Base-by-base conservation (phyloP, 805 yeast genomes). In the Myxozyma lipomycoides region DNA sequence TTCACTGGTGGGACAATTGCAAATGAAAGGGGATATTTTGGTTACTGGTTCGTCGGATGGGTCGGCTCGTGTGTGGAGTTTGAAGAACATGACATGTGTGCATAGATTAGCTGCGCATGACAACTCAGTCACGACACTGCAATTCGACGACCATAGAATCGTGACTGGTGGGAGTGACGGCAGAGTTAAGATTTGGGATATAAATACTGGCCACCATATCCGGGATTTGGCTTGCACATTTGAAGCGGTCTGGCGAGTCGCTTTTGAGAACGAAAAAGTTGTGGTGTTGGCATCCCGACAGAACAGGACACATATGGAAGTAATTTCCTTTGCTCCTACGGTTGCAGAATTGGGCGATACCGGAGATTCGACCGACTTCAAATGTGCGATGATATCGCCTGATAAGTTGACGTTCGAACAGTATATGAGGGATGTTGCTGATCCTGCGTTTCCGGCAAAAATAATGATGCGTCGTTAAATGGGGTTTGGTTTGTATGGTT, bases 1-100 rank as follows among this genome's bases (percentile, higher is more conserved):
- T 35, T 96, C 95, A 64, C 93, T 89, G 65, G 95, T 93, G 3
- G 97, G 98, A 0, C 76, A 91, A 40, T 71, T 91, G 28, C 86
- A 85, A 46, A 73, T 90, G 26, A 78, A 86, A 0, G 83, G 84
- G 40, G 77, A 81, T 44, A 83, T 78, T 10, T 71, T 90, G 38
- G 81, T 88, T 1, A 82, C 95, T 0, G 98, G 97, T 0, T 96
- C 93, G 63, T 78, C 82, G 32, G 84, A 84, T 64, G 98, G 97
- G 0, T 77, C 83, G 32, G 79, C 93, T 0, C 75, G 96, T 47
- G 72, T 91, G 7, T 83, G 89, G 81, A 95, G 91, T 68, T 85
- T 95, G 9, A 73, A 77, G 21, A 78, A 80, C 10, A 93, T 91
- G 21, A 76, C 75, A 55, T 91, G 98, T 67, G 80, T 89, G 0